Evolutionary conservation across 805 yeast species (phyloP).

Genomic region (Yueomyces sp.): DNA sequence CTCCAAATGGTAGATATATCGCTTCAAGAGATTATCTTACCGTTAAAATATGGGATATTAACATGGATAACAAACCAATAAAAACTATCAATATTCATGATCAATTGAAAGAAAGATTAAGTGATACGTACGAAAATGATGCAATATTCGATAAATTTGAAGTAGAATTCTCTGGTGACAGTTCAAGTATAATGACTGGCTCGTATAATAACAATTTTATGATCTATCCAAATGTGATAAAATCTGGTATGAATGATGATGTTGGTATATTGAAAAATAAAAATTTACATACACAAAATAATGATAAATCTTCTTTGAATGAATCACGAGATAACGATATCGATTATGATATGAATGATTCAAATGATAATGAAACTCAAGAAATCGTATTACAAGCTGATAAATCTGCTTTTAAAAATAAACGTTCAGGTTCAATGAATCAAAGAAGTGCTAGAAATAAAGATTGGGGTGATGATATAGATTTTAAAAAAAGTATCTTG

Average conservation of each 20-base stretch:
- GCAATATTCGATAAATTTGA: conserved; percentile 98
- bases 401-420: conserved; percentile 78
- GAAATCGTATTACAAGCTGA: conserved; percentile 93
- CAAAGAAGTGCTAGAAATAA: conserved; percentile 31
- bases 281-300: conserved; percentile 1
- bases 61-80: conserved; percentile 91
- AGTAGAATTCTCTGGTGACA: conserved; percentile 89
- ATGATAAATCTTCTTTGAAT: conserved; percentile 1
- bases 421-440: conserved; percentile 23
- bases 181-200: conserved; percentile 87
- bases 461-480: conserved; percentile 62
- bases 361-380: conserved; percentile 2
- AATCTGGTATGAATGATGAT: conserved; percentile 15
- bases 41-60: conserved; percentile 95
- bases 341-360: not conserved
- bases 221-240: conserved; percentile 81
- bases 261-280: conserved; percentile 2
- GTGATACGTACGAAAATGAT: conserved; percentile 97
- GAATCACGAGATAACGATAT: not conserved
- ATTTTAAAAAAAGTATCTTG: conserved; percentile 85
- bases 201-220: conserved; percentile 93
- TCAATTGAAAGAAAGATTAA: conserved; percentile 78
- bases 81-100: conserved; percentile 94
- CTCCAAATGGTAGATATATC: conserved; percentile 84
- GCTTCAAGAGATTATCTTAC: conserved; percentile 97